A percentile compares a stretch with the other conserved stretches of the same genome.
Evolutionary conservation across 768 basidiomycete genomes (phyloP).

Genomic region (Paxillus rubicundulus): DNA sequence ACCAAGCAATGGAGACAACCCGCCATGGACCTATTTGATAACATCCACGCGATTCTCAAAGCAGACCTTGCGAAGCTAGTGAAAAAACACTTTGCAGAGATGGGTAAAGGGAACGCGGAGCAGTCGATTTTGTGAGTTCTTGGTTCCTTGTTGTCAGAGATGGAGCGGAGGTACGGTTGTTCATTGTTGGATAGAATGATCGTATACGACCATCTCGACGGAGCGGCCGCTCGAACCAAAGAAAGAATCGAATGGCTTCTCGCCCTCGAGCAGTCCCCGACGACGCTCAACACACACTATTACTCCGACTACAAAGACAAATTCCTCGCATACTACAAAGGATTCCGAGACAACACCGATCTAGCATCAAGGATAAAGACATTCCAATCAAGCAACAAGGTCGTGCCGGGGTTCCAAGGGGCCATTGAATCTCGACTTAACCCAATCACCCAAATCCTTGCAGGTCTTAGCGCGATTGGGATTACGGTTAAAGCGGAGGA

Average conservation of each 20-base stretch:
- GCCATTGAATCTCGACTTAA: not conserved
- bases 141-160: too few species aligned
- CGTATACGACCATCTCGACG: constrained; percentile 46
- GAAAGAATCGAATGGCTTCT: constrained; percentile 46
- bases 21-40: constrained; percentile 40
- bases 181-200: too few species aligned
- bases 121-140: too few species aligned
- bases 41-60: constrained; percentile 35
- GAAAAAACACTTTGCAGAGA: constrained; percentile 51
- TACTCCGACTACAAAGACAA: constrained; percentile 46
- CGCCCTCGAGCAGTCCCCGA: constrained; percentile 38
- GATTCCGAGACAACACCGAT: constrained; percentile 8
- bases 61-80: too few species aligned
- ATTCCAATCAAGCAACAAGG: not conserved
- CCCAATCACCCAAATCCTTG: constrained; percentile 30
- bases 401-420: not conserved
- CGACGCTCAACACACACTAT: constrained; percentile 49
- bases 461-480: constrained; percentile 7
- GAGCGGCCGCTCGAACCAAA: too few species aligned
- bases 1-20: constrained; percentile 26
- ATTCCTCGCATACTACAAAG: constrained; percentile 48
- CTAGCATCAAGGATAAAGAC: not conserved
- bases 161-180: too few species aligned
- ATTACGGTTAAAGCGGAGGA: constrained; percentile 39
- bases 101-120: constrained; percentile 49